These are phyloP conservation scores for Zygotorulaspora florentina DNA, from an alignment of 805 yeast species.

Conservation along the genomic window DNA sequence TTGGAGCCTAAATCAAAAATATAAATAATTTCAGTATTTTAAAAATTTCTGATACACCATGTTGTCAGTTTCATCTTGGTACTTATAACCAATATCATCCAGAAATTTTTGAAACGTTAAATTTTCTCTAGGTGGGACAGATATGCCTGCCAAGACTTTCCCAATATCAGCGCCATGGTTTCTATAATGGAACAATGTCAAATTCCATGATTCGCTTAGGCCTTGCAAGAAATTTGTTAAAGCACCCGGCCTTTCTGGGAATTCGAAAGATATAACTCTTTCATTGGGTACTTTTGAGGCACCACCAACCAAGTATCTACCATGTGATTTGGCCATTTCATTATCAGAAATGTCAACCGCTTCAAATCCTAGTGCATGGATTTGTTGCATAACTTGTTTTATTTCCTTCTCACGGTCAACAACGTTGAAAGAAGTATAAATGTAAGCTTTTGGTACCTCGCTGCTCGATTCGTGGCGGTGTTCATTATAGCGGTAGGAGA, in stretches of 20 bases:
- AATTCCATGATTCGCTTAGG: conserved; percentile 78
- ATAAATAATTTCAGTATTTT: conserved; percentile 31
- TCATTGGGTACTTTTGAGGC: conserved; percentile 70
- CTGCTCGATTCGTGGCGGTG: conserved; percentile 34
- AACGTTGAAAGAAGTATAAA: conserved; percentile 85
- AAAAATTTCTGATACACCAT: conserved; percentile 80
- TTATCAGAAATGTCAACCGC: conserved; percentile 86
- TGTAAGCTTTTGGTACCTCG: conserved; percentile 58
- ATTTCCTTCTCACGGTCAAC: conserved; percentile 72
- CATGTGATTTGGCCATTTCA: conserved; percentile 94
- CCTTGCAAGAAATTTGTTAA: conserved; percentile 70
- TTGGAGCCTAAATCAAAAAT: not conserved
- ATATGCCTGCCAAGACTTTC: conserved; percentile 84
- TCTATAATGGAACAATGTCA: conserved; percentile 92
- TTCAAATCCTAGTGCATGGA: conserved; percentile 60
- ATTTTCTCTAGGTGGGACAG: conserved; percentile 69
- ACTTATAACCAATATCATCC: conserved; percentile 67
- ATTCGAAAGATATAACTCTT: conserved; percentile 77
- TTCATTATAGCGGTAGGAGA: conserved; percentile 73
- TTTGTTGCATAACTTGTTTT: conserved; percentile 52
- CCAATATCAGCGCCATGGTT: conserved; percentile 96
- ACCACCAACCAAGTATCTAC: conserved; percentile 95
- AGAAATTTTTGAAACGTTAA: conserved; percentile 65
- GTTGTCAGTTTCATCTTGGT: conserved; percentile 78
- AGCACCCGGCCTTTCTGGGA: conserved; percentile 98